Evolutionary conservation across 164 flowering plant species (phyloP).

Genomic region (Aristolochia californica): DNA sequence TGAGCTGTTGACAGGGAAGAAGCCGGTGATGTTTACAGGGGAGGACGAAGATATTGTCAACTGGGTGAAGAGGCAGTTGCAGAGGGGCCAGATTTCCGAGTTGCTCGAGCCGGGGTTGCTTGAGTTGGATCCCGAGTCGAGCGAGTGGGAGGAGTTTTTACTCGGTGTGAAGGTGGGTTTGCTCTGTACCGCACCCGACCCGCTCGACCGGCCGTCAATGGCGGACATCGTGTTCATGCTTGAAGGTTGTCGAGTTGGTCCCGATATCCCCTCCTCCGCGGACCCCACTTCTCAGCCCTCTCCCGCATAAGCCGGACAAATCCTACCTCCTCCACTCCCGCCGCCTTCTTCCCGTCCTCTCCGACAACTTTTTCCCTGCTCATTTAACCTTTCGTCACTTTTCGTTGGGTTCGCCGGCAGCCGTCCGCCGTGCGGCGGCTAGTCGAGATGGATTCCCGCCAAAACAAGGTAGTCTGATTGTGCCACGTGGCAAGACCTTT

Average conservation of each 20-base stretch:
- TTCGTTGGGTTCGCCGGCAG: no score
- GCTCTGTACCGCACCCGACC: conserved; percentile 82
- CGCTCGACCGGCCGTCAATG: conserved; percentile 78
- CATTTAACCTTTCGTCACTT: no score
- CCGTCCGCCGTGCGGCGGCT: no score
- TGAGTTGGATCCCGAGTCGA: conserved; percentile 91
- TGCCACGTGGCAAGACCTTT: no score
- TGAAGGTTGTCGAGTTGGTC: conserved; percentile 90
- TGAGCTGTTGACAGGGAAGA: conserved; percentile 72
- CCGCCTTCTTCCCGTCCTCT: not conserved
- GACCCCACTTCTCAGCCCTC: conserved; percentile 74
- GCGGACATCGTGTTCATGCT: conserved; percentile 91
- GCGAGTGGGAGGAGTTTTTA: conserved; percentile 97
- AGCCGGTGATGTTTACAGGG: conserved; percentile 66
- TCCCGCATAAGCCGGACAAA: conserved; percentile 29
- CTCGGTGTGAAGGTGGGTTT: conserved; percentile 83
- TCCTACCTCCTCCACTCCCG: not conserved
- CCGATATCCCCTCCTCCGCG: conserved; percentile 69
- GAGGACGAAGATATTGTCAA: conserved; percentile 90
- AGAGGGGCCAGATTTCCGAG: conserved; percentile 72
- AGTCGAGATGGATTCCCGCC: no score
- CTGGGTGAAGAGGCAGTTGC: conserved; percentile 90
- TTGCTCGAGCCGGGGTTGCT: conserved; percentile 77
- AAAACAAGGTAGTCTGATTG: no score
- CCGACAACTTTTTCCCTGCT: no score